Evolutionary conservation across 306 rosid genomes (phyloP), one percentile per base, ranked within the genome.

Genomic region (Quercus wislizeni): DNA sequence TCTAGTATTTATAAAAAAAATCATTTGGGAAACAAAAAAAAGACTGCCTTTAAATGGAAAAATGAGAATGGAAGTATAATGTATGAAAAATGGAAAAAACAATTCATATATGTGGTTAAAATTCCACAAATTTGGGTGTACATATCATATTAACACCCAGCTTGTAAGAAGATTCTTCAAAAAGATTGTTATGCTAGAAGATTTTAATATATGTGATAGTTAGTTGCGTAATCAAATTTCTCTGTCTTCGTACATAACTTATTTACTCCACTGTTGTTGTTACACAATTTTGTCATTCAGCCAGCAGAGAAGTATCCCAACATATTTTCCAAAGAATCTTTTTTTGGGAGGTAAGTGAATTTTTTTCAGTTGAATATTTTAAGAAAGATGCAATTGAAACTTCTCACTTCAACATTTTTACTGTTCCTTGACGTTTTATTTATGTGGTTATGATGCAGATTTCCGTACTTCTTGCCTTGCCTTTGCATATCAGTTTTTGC

Each of bases 231-330:
- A 56, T 56, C n/a, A 15, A 56, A 56, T 56, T 28, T 56, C 74
- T 25, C 12, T 30, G 38, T 3, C 55, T 6, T 28, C 15, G 13
- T 43, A 74, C 18, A 18, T 56, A 46, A 79, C 31, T 49, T 73
- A 33, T 71, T 28, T 58, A 27, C 52, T 75, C 76, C 69, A 19
- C 64, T 65, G 61, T 52, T 72, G 17, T 30, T 64, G 28, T 27
- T 27, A 12, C 55, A 19, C 61, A 76, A 62, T 56, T 31, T 71
- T 28, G 51, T 74, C 27, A 30, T 85, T 74, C 87, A 94, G 99
- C 99, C 97, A 17, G 93, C 71, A 28, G 93, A 90, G 71, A 92
- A 94, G 77, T 91, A 85, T 69, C 99, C 99, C 6, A 59, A 73
- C 19, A 78, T 91, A 74, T 91, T 94, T 85, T 72, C 91, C 46